Conservation (phyloP, 2,329 filamentous ascomycete genomes). For the Scedosporium aurantiacum region DNA sequence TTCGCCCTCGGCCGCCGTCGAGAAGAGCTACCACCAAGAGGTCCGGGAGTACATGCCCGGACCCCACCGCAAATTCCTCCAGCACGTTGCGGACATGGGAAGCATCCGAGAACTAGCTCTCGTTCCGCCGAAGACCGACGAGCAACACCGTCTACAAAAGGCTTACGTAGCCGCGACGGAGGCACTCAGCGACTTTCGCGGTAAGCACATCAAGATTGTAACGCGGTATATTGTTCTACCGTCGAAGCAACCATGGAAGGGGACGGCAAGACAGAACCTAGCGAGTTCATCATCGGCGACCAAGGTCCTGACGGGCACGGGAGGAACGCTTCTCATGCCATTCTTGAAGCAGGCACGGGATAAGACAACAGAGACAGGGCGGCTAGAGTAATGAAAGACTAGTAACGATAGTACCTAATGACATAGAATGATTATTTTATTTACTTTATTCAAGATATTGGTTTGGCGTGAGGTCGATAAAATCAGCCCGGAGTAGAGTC, state of each 20-base stretch:
- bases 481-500: no score
- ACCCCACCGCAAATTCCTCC: slow-evolving; percentile 67
- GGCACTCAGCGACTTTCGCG: slow-evolving; percentile 64
- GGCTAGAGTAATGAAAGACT: not conserved
- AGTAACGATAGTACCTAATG: no score
- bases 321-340: slow-evolving; percentile 75
- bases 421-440: no score
- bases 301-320: slow-evolving; percentile 63
- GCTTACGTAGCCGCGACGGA: slow-evolving; percentile 63
- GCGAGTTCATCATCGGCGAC: slow-evolving; percentile 30
- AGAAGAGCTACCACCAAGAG: slow-evolving; percentile 42
- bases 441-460: no score
- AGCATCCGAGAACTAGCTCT: slow-evolving; percentile 64
- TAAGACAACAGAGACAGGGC: slow-evolving; percentile 49
- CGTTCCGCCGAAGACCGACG: slow-evolving; percentile 38
- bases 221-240: slow-evolving; percentile 83
- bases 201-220: slow-evolving; percentile 83
- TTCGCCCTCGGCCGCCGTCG: slow-evolving; percentile 13
- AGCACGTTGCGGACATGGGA: slow-evolving; percentile 55
- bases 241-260: slow-evolving; percentile 33
- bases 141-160: slow-evolving; percentile 28
- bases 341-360: slow-evolving; percentile 84
- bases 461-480: no score
- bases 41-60: slow-evolving; percentile 89
- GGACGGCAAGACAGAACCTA: slow-evolving; percentile 24